Evolutionary conservation across 1,284 basidiomycete species (phyloP).

Genomic region (Laetiporus sulphureus): DNA sequence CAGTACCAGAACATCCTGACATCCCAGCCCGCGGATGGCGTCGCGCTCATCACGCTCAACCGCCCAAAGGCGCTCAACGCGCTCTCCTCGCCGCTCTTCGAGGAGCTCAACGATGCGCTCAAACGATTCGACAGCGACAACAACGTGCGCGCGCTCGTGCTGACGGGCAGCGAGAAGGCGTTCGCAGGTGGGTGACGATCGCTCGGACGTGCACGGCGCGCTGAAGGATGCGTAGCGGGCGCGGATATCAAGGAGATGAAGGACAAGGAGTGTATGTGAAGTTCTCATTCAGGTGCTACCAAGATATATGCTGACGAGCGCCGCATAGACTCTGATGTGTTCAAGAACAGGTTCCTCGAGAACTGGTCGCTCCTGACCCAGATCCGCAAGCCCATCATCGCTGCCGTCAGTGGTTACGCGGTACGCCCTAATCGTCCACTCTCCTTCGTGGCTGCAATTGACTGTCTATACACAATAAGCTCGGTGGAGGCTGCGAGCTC

Average conservation of each 20-base stretch:
- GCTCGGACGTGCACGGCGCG: neutral
- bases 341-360: slow-evolving; percentile 85
- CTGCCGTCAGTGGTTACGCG: slow-evolving; percentile 93
- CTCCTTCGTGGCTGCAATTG: too few relatives aligned
- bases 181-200: slow-evolving; percentile 70
- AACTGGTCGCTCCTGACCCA: slow-evolving; percentile 78
- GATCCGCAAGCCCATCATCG: slow-evolving; percentile 90
- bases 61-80: slow-evolving; percentile 96
- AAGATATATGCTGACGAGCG: neutral
- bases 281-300: neutral
- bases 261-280: slow-evolving; percentile 74
- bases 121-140: slow-evolving; percentile 69
- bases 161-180: slow-evolving; percentile 91
- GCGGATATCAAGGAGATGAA: slow-evolving; percentile 95
- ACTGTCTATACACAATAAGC: slow-evolving; percentile 44
- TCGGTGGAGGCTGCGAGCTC: slow-evolving; percentile 95
- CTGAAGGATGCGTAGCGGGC: slow-evolving; percentile 44
- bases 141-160: slow-evolving; percentile 76
- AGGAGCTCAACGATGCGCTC: slow-evolving; percentile 74
- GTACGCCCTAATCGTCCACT: slow-evolving; percentile 41
- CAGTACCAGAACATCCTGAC: slow-evolving; percentile 71
- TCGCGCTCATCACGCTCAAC: slow-evolving; percentile 90
- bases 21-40: slow-evolving; percentile 66
- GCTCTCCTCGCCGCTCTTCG: slow-evolving; percentile 74
- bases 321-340: slow-evolving; percentile 84